These are phyloP conservation scores for Senecio squalidus DNA, from an alignment of 140 eudicot genomes.

Conservation along the genomic window DNA sequence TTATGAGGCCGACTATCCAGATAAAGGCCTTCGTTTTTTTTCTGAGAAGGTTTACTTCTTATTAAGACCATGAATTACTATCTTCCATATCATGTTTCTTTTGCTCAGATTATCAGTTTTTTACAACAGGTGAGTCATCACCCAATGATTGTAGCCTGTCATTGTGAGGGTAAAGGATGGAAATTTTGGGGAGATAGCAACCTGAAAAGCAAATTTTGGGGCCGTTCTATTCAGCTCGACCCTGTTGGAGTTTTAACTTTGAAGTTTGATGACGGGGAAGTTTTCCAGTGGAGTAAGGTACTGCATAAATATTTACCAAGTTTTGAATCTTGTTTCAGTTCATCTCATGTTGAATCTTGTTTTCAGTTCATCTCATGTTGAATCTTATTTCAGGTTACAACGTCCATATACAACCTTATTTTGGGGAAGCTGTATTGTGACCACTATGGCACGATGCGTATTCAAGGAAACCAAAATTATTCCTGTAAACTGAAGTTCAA, in stretches of 20 bases:
- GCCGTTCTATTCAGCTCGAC: conserved; percentile 97
- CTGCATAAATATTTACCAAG: not conserved
- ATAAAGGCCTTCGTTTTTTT: conserved; percentile 87
- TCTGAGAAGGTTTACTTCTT: conserved; percentile 74
- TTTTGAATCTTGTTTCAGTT: not conserved
- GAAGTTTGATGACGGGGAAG: conserved; percentile 94
- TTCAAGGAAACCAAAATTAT: conserved; percentile 73
- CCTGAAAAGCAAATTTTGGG: conserved; percentile 98
- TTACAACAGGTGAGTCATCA: conserved; percentile 89
- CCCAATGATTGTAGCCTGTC: conserved; percentile 96
- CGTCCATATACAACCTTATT: conserved; percentile 95
- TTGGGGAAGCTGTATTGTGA: conserved; percentile 93
- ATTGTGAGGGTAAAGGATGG: conserved; percentile 98
- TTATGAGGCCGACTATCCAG: conserved; percentile 95
- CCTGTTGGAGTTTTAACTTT: conserved; percentile 86
- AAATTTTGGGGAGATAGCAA: conserved; percentile 96
- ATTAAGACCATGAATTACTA: conserved; percentile 1
- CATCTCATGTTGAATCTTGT: conserved; percentile 2
- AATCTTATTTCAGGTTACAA: conserved; percentile 63
- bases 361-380: not conserved
- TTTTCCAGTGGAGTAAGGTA: conserved; percentile 98
- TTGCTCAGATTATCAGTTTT: not conserved
- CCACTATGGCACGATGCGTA: conserved; percentile 96
- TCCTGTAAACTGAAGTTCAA: conserved; percentile 89
- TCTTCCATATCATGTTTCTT: not conserved